These are phyloP conservation scores for Prosopis cineraria DNA, from an alignment of 306 rosid genomes.

Conservation along the genomic window DNA sequence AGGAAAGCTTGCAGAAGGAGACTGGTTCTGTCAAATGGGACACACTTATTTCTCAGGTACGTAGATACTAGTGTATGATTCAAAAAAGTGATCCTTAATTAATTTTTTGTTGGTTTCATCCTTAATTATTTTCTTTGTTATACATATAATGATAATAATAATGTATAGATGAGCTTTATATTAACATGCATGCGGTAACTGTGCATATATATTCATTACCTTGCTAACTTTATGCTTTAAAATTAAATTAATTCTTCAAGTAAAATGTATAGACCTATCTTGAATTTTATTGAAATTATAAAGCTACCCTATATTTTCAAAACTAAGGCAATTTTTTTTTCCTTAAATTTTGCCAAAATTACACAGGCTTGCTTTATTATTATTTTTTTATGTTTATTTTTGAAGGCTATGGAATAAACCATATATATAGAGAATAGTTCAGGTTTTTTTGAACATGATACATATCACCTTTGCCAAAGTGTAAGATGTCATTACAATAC, in stretches of 20 bases:
- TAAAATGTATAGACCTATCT: neutral
- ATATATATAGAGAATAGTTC: neutral
- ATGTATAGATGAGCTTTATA: neutral
- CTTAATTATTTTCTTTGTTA: too few species aligned
- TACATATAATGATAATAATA: too few species aligned
- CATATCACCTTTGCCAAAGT: too few species aligned
- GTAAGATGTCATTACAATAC: too few species aligned
- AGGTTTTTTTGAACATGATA: too few species aligned
- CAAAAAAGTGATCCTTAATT: neutral
- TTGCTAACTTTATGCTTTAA: neutral
- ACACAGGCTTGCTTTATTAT: neutral
- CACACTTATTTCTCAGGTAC: constrained; percentile 71
- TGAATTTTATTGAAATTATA: neutral
- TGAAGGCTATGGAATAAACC: neutral
- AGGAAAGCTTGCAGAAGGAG: constrained; percentile 57
- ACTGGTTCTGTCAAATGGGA: constrained; percentile 69
- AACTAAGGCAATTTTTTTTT: neutral
- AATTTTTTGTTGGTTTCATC: neutral
- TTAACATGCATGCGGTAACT: neutral
- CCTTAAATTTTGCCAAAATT: neutral
- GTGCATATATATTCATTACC: neutral
- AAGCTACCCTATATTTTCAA: neutral
- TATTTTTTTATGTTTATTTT: neutral
- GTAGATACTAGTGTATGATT: neutral
- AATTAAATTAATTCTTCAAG: neutral